Evolutionary conservation across 768 basidiomycete species (phyloP).

Genomic region (Lentinula detonsa): DNA sequence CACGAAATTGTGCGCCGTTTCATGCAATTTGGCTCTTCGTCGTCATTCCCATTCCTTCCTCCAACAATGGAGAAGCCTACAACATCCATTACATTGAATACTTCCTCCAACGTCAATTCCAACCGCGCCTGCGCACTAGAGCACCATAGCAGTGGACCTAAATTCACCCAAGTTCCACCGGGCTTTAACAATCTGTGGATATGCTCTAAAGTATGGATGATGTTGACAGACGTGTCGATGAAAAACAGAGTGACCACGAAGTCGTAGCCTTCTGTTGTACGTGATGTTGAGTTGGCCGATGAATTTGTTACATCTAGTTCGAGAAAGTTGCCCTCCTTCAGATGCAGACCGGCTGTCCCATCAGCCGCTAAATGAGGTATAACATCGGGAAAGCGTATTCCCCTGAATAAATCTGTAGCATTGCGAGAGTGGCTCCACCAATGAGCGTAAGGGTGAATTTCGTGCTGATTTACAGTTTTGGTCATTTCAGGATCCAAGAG

Average conservation of each 20-base stretch:
- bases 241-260: conserved; percentile 62
- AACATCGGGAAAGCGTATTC: conserved; percentile 53
- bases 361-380: conserved; percentile 40
- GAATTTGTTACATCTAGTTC: conserved; percentile 14
- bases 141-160: conserved; percentile 64
- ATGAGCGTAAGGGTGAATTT: conserved; percentile 53
- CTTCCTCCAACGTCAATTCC: conserved; percentile 61
- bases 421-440: conserved; percentile 67
- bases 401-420: conserved; percentile 42
- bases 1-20: conserved; percentile 43
- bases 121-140: conserved; percentile 47
- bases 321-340: conserved; percentile 58
- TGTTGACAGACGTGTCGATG: conserved; percentile 56
- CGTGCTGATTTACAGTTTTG: conserved; percentile 36
- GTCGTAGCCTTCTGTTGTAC: conserved; percentile 37
- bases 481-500: conserved; percentile 46
- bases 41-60: conserved; percentile 15
- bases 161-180: conserved; percentile 66
- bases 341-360: conserved; percentile 31
- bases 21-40: conserved; percentile 11
- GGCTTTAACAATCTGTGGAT: conserved; percentile 52
- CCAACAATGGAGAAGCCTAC: conserved; percentile 46
- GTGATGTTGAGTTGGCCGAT: conserved; percentile 11
- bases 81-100: conserved; percentile 41
- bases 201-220: conserved; percentile 47